These are phyloP conservation scores for Tetrahymena malaccensis DNA, from an alignment of 73 alveolate species.

Conservation along the genomic window DNA sequence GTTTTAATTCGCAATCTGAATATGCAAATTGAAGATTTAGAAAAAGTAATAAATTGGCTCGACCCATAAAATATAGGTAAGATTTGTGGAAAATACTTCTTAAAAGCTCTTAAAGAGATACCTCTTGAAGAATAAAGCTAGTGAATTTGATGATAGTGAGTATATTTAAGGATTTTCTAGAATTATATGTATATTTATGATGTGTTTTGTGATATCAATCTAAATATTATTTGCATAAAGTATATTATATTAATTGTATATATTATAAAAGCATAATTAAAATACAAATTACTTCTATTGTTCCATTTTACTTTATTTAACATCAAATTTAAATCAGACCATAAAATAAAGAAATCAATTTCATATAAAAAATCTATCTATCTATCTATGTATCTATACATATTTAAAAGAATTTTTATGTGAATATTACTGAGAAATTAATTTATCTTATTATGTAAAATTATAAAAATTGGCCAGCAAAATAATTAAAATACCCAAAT, in stretches of 20 bases:
- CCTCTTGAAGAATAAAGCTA: neutral
- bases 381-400: no score
- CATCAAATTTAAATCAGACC: no score
- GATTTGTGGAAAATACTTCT: neutral
- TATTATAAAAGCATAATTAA: no score
- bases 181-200: neutral
- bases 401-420: neutral
- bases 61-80: neutral
- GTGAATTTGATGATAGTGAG: neutral
- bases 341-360: no score
- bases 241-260: neutral
- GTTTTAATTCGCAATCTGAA: neutral
- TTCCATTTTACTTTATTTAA: no score
- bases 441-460: neutral
- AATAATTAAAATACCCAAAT: neutral
- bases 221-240: neutral
- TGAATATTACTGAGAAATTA: neutral
- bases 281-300: no score
- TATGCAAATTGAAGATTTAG: neutral
- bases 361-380: no score
- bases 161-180: neutral
- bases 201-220: no score
- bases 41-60: neutral
- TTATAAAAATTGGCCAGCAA: neutral
- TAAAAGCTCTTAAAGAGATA: neutral